phyloP scores from a whole-genome alignment of 495 filamentous ascomycete species.

The Penicillium waksmanii region DNA sequence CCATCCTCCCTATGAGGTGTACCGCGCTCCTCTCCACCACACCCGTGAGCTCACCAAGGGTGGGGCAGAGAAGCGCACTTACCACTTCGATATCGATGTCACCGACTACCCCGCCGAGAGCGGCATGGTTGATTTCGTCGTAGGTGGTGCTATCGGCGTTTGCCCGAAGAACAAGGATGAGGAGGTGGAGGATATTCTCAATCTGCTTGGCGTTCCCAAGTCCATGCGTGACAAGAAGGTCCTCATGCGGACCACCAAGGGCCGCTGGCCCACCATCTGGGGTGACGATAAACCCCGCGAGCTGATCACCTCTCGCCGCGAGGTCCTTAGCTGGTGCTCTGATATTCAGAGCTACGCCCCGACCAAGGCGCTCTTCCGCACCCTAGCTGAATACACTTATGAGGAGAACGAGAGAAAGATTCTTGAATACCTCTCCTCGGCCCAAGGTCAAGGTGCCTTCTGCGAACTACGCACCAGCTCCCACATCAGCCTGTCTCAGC shows the following conservation, averaged over 20 bases:
- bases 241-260: constrained; percentile 72
- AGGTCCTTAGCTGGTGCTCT: constrained; percentile 91
- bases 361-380: constrained; percentile 81
- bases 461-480: constrained; percentile 93
- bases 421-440: constrained; percentile 79
- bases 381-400: constrained; percentile 82
- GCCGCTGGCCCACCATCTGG: constrained; percentile 98
- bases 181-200: constrained; percentile 81
- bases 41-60: constrained; percentile 82
- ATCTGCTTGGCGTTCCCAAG: constrained; percentile 74
- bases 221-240: constrained; percentile 82
- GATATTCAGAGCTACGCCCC: constrained; percentile 93
- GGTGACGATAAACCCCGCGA: constrained; percentile 85
- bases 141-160: constrained; percentile 93
- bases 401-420: constrained; percentile 86
- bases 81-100: constrained; percentile 95
- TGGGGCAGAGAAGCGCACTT: constrained; percentile 96
- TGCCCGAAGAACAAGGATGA: constrained; percentile 81
- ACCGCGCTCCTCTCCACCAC: constrained; percentile 77
- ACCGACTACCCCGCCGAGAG: constrained; percentile 89
- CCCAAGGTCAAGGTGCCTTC: constrained; percentile 91
- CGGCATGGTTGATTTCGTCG: constrained; percentile 87
- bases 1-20: constrained; percentile 92
- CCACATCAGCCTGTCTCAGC: constrained; percentile 79
- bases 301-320: constrained; percentile 83